phyloP scores from a whole-genome alignment of 345 rosid species.

The Moringa oleifera region DNA sequence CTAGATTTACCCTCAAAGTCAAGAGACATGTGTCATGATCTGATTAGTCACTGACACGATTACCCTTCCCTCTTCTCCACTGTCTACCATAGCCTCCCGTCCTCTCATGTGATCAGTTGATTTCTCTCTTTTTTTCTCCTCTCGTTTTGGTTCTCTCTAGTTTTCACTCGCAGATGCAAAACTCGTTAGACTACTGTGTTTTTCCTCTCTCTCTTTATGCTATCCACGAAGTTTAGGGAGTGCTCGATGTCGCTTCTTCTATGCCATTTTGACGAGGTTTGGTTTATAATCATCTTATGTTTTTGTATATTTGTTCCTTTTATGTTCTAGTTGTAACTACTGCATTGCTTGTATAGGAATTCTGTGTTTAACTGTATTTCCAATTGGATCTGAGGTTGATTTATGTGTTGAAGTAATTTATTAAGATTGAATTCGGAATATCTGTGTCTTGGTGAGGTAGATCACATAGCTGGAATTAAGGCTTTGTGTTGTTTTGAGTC shows the following conservation, averaged over 20 bases:
- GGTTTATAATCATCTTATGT: conserved; percentile 13
- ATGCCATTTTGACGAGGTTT: conserved; percentile 26
- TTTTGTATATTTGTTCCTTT: not conserved
- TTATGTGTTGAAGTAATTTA: not conserved
- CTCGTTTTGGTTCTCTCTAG: conserved; percentile 1
- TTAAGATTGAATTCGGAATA: not conserved
- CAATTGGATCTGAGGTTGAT: conserved; percentile 25
- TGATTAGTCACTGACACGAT: conserved; percentile 15
- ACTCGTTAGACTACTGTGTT: not conserved
- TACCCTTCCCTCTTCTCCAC: conserved; percentile 7
- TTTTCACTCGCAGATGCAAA: conserved; percentile 25
- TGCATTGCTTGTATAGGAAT: conserved; percentile 2
- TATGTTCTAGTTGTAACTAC: not conserved
- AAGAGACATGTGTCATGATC: conserved; percentile 21
- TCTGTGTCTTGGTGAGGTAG: conserved; percentile 15
- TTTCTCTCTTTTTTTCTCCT: conserved; percentile 11
- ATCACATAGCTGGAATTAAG: not conserved
- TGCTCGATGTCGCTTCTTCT: conserved; percentile 10
- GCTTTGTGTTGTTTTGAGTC: conserved; percentile 5
- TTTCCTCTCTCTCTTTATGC: conserved; percentile 4
- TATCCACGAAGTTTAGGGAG: conserved; percentile 12
- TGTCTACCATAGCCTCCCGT: conserved; percentile 6
- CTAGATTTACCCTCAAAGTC: conserved; percentile 19
- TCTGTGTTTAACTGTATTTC: not conserved
- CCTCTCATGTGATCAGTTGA: conserved; percentile 30